Base-by-base conservation (phyloP, 1,284 basidiomycete species). In the Heterobasidion parviporum region DNA sequence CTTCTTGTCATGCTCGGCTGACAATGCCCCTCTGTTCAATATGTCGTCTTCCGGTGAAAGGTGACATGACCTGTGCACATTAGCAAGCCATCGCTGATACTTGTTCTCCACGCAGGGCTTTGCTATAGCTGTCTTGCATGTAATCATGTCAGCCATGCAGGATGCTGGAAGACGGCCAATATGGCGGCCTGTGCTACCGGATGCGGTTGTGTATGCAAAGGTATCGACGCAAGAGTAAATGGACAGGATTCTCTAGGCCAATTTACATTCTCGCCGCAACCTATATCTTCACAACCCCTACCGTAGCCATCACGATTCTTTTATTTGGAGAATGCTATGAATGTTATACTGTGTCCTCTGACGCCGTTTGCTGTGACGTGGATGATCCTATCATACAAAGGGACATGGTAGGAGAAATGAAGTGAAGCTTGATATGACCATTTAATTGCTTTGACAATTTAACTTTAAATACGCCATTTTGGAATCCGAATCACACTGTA, bases 41-140 rank as follows among this genome's bases (percentile, higher is more conserved):
- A 36, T 93, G 91, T 67, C 79, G 89, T 45, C 74, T 92, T 16
- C 87, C 89, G 4, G 82, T 91, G 57, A 88, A 83, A 78, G 89
- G 90, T 85, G 61, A 16, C 26, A 15, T 36, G 48, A 77, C 69
- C 7, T 10, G 0, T 34, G 20, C 26, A 44, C 6, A 3, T 33
- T 16, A 8, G 1, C 38, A 36, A 14, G 20, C 35, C 8, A 33
- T 36, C 8, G 26, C 26, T 16, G 20, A 18, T 38, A 51, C 15
- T n/a, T 32, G 38, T 35, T 54, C 60, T 32, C 56, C 43, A 10
- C 8, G 9, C 59, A 89, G 88, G 88, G 36, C 75, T 91, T n/a
- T 84, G 88, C 2, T 76, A 79, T 54, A 81, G 75, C 45, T 91
- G 89, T 63, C 68, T 83, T 8, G 71, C 74, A 7, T 91, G 89